Conservation (phyloP, 2,329 filamentous ascomycete genomes). For the Aaosphaeria arxii region DNA sequence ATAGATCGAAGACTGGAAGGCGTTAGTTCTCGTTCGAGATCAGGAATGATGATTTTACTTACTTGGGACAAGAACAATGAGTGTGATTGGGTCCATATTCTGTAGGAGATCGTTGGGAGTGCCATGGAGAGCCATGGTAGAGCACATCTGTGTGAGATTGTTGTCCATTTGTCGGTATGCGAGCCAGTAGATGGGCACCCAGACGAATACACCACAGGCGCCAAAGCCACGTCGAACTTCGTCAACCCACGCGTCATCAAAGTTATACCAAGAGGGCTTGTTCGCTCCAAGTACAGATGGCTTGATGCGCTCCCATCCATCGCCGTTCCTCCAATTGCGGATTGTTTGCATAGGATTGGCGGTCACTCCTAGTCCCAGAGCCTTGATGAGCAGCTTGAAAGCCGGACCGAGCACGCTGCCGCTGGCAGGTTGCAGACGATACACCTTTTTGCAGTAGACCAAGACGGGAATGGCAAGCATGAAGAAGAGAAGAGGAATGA, state of each 20-base stretch:
- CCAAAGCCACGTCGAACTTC: conserved; percentile 63
- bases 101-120: conserved; percentile 76
- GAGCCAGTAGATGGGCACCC: conserved; percentile 53
- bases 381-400: conserved; percentile 57
- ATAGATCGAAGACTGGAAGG: conserved; percentile 54
- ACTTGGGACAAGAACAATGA: conserved; percentile 60
- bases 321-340: conserved; percentile 43
- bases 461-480: conserved; percentile 56
- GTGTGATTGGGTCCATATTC: conserved; percentile 73
- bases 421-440: conserved; percentile 62
- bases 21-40: neutral
- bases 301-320: conserved; percentile 63
- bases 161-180: conserved; percentile 57
- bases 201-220: conserved; percentile 47
- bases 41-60: neutral
- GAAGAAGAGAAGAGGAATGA: conserved; percentile 66
- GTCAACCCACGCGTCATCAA: conserved; percentile 79
- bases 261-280: conserved; percentile 70
- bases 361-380: conserved; percentile 57
- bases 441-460: conserved; percentile 61
- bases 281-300: conserved; percentile 49
- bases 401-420: conserved; percentile 71
- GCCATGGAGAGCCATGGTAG: conserved; percentile 64
- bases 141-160: conserved; percentile 67
- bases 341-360: conserved; percentile 53